These are phyloP conservation scores for Apocynum venetum DNA, from an alignment of 257 asterid species.

Conservation along the genomic window DNA sequence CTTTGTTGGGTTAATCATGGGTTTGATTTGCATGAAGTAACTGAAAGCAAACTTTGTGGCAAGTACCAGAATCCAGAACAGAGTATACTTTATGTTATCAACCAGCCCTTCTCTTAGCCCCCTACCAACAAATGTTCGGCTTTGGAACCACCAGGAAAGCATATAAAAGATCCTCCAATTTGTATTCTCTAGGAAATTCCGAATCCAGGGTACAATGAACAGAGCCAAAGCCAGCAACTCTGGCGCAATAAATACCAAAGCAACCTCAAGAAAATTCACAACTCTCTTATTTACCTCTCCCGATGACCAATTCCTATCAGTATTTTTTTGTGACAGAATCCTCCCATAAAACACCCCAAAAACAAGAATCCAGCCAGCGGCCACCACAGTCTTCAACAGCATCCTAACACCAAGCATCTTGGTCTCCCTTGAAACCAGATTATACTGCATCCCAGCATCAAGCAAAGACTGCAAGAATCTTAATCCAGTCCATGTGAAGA, in stretches of 20 bases:
- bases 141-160: constrained; percentile 97
- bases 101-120: constrained; percentile 96
- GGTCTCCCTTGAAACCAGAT: constrained; percentile 88
- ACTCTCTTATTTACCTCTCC: constrained; percentile 43
- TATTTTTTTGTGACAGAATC: constrained; percentile 64
- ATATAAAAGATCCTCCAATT: constrained; percentile 84
- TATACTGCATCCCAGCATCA: constrained; percentile 83
- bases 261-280: constrained; percentile 66
- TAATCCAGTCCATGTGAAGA: constrained; percentile 82
- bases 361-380: constrained; percentile 82
- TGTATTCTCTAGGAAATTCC: constrained; percentile 83
- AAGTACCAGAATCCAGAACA: constrained; percentile 85
- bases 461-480: constrained; percentile 85
- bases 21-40: constrained; percentile 95
- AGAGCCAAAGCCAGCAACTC: constrained; percentile 75
- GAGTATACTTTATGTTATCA: constrained; percentile 76
- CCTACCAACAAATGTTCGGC: constrained; percentile 89
- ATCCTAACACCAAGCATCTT: constrained; percentile 74
- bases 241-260: constrained; percentile 68
- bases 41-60: constrained; percentile 82
- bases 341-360: constrained; percentile 74
- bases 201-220: constrained; percentile 82
- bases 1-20: constrained; percentile 86
- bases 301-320: constrained; percentile 46
- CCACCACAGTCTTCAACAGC: constrained; percentile 69